phyloP scores from a whole-genome alignment of 1,139 yeast species.

The Yamadazyma triangularis region DNA sequence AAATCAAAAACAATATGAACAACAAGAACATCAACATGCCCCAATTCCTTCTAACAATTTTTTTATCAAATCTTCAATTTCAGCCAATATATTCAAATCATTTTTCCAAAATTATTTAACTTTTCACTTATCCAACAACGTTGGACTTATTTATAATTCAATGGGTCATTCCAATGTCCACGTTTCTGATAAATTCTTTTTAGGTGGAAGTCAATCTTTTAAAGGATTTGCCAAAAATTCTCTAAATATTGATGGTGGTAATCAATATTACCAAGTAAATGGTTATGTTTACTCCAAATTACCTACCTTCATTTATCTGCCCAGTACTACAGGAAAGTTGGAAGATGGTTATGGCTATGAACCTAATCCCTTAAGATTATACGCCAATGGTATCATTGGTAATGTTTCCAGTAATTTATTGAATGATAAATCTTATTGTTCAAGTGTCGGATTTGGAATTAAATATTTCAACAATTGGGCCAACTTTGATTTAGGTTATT shows the following conservation, averaged over 20 bases:
- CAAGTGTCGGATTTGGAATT: constrained; percentile 38
- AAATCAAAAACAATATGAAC: constrained; percentile 14
- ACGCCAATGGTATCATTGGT: constrained; percentile 31
- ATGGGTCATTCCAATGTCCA: constrained; percentile 29
- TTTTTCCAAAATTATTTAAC: constrained; percentile 31
- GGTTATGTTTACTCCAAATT: constrained; percentile 33
- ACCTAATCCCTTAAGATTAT: constrained; percentile 40
- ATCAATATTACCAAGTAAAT: constrained; percentile 33
- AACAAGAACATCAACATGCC: too few relatives aligned
- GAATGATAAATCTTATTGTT: constrained; percentile 21
- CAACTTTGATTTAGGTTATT: constrained; percentile 45
- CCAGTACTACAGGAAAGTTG: constrained; percentile 9
- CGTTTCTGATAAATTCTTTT: constrained; percentile 44
- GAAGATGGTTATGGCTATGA: constrained; percentile 17
- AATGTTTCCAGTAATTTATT: constrained; percentile 28
- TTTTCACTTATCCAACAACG: constrained; percentile 13
- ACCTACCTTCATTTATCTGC: constrained; percentile 26
- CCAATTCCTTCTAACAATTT: constrained; percentile 16
- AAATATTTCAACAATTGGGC: constrained; percentile 43
- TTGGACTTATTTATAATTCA: constrained; percentile 34
- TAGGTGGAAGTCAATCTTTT: constrained; percentile 40
- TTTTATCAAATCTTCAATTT: constrained; percentile 25
- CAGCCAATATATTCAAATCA: constrained; percentile 33
- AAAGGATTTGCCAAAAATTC: constrained; percentile 38
- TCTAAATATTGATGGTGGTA: constrained; percentile 37